Conservation (phyloP, 352 stramenopile species). For the Phytophthora meadii region DNA sequence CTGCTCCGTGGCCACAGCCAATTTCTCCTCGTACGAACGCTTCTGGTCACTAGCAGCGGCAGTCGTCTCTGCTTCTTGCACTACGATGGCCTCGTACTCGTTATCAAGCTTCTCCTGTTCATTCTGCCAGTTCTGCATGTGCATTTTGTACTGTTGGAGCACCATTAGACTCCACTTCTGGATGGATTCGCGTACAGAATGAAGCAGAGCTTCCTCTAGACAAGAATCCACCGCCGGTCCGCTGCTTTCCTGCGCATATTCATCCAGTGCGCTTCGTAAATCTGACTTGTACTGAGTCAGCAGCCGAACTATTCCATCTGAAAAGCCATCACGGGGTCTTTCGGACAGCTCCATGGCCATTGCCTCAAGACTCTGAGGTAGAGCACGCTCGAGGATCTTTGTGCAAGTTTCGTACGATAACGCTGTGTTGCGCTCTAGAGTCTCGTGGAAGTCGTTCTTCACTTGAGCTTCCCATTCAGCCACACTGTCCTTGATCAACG, state of each 20-base stretch:
- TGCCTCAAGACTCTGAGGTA: constrained; percentile 50
- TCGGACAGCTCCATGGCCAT: constrained; percentile 46
- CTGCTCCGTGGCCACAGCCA: constrained; percentile 57
- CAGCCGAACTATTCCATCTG: constrained; percentile 51
- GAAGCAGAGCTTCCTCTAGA: constrained; percentile 45
- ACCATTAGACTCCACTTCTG: constrained; percentile 54
- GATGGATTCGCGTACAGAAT: constrained; percentile 52
- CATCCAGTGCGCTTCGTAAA: constrained; percentile 42
- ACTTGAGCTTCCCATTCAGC: constrained; percentile 28
- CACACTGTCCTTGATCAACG: constrained; percentile 39
- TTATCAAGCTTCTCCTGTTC: constrained; percentile 40
- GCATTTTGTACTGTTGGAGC: constrained; percentile 56
- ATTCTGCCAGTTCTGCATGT: constrained; percentile 42
- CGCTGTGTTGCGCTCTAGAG: constrained; percentile 17
- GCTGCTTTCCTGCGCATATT: constrained; percentile 42
- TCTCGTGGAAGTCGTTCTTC: constrained; percentile 23
- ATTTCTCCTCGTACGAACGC: constrained; percentile 47
- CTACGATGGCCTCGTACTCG: constrained; percentile 29
- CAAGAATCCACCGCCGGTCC: constrained; percentile 34
- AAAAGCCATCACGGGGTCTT: constrained; percentile 55
- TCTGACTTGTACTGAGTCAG: constrained; percentile 72
- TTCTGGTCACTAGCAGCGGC: constrained; percentile 59
- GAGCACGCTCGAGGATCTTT: constrained; percentile 30
- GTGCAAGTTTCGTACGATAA: constrained; percentile 25
- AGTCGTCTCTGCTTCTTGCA: constrained; percentile 35